Evolutionary conservation across 306 rosid species (phyloP).

Genomic region (Carpinus viminea): DNA sequence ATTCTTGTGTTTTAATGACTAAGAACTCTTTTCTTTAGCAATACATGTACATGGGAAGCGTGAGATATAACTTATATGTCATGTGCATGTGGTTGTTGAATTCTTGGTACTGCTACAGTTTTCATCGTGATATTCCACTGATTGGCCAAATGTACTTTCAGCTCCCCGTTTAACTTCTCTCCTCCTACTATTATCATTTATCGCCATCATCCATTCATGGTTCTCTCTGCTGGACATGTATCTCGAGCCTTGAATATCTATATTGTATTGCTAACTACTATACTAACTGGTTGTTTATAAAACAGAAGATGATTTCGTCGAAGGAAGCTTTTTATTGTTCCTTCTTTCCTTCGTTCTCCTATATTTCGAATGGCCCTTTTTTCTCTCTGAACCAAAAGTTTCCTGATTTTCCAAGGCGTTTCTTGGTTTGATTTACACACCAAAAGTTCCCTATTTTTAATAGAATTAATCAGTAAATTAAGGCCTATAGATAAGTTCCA

Average conservation of each 20-base stretch:
- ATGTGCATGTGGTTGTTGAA: background rate
- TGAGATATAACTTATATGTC: background rate
- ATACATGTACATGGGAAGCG: background rate
- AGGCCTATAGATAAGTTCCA: too few relatives aligned
- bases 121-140: background rate
- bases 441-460: too few relatives aligned
- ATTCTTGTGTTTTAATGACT: background rate
- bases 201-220: background rate
- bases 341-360: background rate
- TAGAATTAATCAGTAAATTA: too few relatives aligned
- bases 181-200: background rate
- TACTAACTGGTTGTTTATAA: constrained; percentile 14
- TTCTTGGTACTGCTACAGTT: background rate
- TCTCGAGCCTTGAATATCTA: background rate
- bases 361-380: background rate
- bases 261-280: background rate
- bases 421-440: too few relatives aligned
- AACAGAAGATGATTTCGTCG: constrained; percentile 2
- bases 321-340: background rate
- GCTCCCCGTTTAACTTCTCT: background rate
- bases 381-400: background rate
- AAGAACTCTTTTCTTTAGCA: constrained; percentile 3
- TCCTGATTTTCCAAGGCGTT: too few relatives aligned
- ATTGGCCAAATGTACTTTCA: background rate
- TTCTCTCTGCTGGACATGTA: too few relatives aligned